Conservation (phyloP, 2,329 filamentous ascomycete genomes). For the Bretziella fagacearum region DNA sequence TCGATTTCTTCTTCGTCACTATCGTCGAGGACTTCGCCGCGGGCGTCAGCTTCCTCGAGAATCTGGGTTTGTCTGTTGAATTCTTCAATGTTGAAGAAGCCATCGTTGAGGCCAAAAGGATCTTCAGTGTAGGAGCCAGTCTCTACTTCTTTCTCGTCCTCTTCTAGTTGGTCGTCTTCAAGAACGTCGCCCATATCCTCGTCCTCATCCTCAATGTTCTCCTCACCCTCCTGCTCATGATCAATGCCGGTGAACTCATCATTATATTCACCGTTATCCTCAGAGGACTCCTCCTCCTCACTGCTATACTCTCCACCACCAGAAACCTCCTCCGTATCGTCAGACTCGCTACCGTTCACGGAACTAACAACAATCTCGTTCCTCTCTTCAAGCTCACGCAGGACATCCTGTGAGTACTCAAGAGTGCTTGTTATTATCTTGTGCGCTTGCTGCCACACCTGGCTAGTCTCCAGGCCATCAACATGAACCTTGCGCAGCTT, state of each 20-base stretch:
- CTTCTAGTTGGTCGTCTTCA: slow-evolving; percentile 20
- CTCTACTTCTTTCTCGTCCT: slow-evolving; percentile 29
- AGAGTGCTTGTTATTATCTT: slow-evolving; percentile 51
- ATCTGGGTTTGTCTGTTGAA: slow-evolving; percentile 91
- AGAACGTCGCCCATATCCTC: slow-evolving; percentile 20
- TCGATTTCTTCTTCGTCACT: slow-evolving; percentile 79
- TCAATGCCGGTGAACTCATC: slow-evolving; percentile 18
- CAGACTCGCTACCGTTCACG: slow-evolving; percentile 19
- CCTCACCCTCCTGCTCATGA: slow-evolving; percentile 23
- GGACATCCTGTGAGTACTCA: slow-evolving; percentile 29
- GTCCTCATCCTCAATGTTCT: slow-evolving; percentile 23
- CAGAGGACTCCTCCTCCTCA: slow-evolving; percentile 23
- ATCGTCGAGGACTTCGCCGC: slow-evolving; percentile 58
- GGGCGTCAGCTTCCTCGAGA: slow-evolving; percentile 70
- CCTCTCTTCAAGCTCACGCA: slow-evolving; percentile 33
- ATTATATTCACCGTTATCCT: slow-evolving; percentile 16
- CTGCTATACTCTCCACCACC: slow-evolving; percentile 17
- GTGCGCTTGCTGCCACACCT: slow-evolving; percentile 88
- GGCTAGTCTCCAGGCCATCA: slow-evolving; percentile 70
- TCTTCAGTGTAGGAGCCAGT: slow-evolving; percentile 47
- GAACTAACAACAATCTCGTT: slow-evolving; percentile 26
- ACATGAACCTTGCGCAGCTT: slow-evolving; percentile 71
- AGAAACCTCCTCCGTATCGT: slow-evolving; percentile 21
- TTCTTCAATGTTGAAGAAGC: slow-evolving; percentile 93
- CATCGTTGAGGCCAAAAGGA: slow-evolving; percentile 77